These are phyloP conservation scores for Solanum sparsipilum DNA, from an alignment of 257 asterid species.

Conservation along the genomic window DNA sequence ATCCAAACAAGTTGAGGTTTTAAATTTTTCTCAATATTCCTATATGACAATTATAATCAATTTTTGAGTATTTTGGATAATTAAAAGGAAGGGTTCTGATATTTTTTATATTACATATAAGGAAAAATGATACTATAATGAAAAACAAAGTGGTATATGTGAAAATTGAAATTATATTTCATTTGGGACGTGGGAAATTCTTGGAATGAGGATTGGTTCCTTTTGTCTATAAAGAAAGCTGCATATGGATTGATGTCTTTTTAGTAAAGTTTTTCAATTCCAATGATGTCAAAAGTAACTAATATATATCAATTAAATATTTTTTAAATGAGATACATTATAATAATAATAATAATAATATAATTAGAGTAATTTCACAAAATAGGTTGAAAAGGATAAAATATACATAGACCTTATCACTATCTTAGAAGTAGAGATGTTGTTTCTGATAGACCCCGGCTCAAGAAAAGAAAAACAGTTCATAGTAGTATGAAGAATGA, in stretches of 20 bases:
- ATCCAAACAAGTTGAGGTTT: background rate
- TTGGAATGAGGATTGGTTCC: constrained; percentile 27
- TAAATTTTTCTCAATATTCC: background rate
- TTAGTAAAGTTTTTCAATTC: constrained; percentile 11
- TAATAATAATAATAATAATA: too few relatives aligned
- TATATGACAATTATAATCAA: background rate
- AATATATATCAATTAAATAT: background rate
- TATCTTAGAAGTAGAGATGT: too few relatives aligned
- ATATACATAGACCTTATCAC: too few relatives aligned
- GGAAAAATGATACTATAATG: background rate
- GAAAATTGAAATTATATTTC: background rate
- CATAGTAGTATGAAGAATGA: background rate
- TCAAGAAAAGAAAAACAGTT: too few relatives aligned
- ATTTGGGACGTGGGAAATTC: background rate
- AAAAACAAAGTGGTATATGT: background rate
- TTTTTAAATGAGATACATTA: background rate
- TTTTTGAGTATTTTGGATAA: background rate
- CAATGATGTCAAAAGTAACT: constrained; percentile 1
- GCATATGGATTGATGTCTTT: constrained; percentile 24
- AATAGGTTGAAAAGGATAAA: too few relatives aligned
- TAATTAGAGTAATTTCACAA: too few relatives aligned
- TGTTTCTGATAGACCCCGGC: fast-evolving
- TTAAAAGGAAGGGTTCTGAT: background rate
- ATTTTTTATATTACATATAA: background rate
- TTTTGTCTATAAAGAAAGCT: constrained; percentile 2